phyloP scores from a whole-genome alignment of 176 grass and related monocot genomes.

The Avena atlantica region DNA sequence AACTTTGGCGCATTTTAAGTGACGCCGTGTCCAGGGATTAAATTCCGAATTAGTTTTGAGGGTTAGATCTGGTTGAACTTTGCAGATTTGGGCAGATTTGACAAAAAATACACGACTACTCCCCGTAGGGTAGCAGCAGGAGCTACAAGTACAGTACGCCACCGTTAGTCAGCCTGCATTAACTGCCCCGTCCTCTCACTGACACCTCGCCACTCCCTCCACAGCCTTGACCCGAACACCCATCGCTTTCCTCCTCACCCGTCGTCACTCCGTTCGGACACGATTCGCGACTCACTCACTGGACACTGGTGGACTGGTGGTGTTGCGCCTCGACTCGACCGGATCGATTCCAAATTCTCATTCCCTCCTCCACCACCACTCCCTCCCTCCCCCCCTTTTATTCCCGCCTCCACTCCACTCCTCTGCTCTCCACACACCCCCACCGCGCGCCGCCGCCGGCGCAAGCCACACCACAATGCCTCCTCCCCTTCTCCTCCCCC shows the following conservation, averaged over 20 bases:
- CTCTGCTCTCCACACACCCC: slow-evolving; percentile 50
- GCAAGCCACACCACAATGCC: slow-evolving; percentile 35
- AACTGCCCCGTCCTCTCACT: slow-evolving; percentile 2
- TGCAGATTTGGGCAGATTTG: no score
- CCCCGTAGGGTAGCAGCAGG: not conserved
- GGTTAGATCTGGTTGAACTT: no score
- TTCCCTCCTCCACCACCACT: slow-evolving; percentile 5
- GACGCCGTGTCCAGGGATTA: no score
- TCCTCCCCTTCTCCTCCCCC: not conserved
- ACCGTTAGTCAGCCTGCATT: slow-evolving; percentile 14
- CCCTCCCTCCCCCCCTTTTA: not conserved
- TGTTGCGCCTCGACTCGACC: no score
- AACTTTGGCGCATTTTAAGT: no score
- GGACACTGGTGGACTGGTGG: no score
- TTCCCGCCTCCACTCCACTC: slow-evolving; percentile 21
- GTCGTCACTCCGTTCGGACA: no score
- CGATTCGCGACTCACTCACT: no score
- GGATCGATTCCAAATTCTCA: slow-evolving; percentile 1
- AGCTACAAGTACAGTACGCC: not conserved
- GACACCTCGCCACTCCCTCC: not conserved
- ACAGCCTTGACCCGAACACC: not conserved
- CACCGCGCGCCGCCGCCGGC: slow-evolving; percentile 5
- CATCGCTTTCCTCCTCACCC: not conserved
- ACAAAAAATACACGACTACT: not conserved
- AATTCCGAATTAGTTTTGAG: no score